These are phyloP conservation scores for Isabelozyma pseudorhagii DNA, from an alignment of 805 yeast genomes.

Conservation along the genomic window DNA sequence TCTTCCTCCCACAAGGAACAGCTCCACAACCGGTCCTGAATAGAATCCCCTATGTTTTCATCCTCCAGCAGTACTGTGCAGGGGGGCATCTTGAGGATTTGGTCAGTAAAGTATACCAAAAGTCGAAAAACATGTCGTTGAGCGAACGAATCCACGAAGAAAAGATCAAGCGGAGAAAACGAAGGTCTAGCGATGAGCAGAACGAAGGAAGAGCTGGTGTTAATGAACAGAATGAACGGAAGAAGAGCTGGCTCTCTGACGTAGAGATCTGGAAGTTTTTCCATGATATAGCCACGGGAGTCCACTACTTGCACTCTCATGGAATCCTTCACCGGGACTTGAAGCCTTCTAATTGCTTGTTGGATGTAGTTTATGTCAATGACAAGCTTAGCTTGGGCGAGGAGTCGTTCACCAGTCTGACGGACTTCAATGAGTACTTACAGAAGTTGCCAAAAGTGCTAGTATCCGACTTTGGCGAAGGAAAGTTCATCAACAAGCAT, in stretches of 20 bases:
- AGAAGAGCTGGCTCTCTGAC: constrained; percentile 39
- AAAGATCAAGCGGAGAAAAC: constrained; percentile 17
- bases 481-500: constrained; percentile 64
- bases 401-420: background rate
- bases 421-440: constrained; percentile 13
- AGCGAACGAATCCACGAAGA: constrained; percentile 26
- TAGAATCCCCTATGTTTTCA: constrained; percentile 66
- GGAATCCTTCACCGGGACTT: constrained; percentile 86
- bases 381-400: background rate
- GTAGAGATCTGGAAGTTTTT: constrained; percentile 68
- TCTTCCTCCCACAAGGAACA: constrained; percentile 14
- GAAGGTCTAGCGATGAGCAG: background rate
- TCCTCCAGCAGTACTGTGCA: constrained; percentile 81
- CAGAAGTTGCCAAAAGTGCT: constrained; percentile 59
- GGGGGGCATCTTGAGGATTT: constrained; percentile 85
- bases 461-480: constrained; percentile 89
- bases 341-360: constrained; percentile 83
- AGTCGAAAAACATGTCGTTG: constrained; percentile 17
- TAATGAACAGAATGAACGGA: constrained; percentile 15
- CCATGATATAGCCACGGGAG: constrained; percentile 66
- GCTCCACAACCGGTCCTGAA: background rate
- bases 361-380: constrained; percentile 34
- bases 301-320: constrained; percentile 64
- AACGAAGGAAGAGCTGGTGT: background rate
- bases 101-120: constrained; percentile 19